Evolutionary conservation across 1,284 basidiomycete species (phyloP), one percentile per base, ranked within the genome.

Genomic region (Rhodotorula sp.): DNA sequence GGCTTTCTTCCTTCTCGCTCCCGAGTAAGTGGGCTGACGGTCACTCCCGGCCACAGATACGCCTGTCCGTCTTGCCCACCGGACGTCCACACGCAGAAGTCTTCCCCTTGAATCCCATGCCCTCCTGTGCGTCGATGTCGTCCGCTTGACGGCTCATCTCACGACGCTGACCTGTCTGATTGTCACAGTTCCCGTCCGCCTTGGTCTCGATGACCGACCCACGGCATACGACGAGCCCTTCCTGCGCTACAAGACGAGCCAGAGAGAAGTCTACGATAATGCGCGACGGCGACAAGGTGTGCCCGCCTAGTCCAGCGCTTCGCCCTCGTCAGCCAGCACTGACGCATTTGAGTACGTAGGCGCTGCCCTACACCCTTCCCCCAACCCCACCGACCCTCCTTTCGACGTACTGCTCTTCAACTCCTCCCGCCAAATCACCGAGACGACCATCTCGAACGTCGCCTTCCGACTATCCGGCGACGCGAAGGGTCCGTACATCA

Each of bases 371-470:
- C 19, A 34, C 0, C 62, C 72, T 0, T 62, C 60, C 0, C 13
- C 44, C 15, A 39, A 61, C 0, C 55, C 58, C 0, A 5, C 32
- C 9, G 49, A 13, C 1, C 58, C 72, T 1, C 68, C 72, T 1
- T 74, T 74, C 52, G 72, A 74, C 51, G 67, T 67, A 6, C 32
- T 74, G 32, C 22, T 74, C 7, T 69, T 30, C 59, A 74, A 71
- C 62, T 13, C 48, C 9, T 4, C 27, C 4, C 4, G 29, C 51
- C 49, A 71, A 29, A 24, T 74, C 10, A 74, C 72, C 1, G 72
- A 74, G 27, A 64, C 72, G 30, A 61, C 62, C 29, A 74, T 74
- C 55, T 61, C 72, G n/a, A 74, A 74, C 57, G 24, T 74, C 52
- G 72, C 69, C 3, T 64, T 71, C 59, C 63, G 61, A 30, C 39